These are phyloP conservation scores for Aristolochia contorta DNA, from an alignment of 164 flowering plant species.

Conservation along the genomic window DNA sequence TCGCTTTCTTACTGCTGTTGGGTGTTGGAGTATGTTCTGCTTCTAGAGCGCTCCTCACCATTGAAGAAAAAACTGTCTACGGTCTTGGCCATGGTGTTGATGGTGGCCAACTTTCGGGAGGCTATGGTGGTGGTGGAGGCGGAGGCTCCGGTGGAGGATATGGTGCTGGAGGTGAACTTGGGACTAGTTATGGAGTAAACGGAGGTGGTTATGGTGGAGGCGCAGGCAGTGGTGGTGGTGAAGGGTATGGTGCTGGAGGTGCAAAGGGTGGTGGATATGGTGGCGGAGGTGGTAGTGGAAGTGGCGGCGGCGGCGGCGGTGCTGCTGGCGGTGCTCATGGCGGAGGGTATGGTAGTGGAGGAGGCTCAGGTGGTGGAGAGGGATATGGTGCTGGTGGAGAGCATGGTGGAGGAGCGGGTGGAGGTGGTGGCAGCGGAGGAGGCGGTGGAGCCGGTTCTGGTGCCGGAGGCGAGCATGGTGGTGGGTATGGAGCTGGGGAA, in stretches of 20 bases:
- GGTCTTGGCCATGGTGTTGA: conserved; percentile 6
- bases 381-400: conserved; percentile 21
- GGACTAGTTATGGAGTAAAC: conserved; percentile 8
- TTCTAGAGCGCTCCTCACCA: conserved; percentile 20
- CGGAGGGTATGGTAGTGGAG: conserved; percentile 3
- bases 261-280: conserved; percentile 18
- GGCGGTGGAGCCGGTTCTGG: conserved; percentile 12
- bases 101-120: conserved; percentile 12
- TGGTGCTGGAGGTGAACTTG: conserved; percentile 27
- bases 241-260: conserved; percentile 14
- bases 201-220: conserved; percentile 11
- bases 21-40: conserved; percentile 18
- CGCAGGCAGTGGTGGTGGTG: conserved; percentile 9
- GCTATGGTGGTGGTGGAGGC: conserved; percentile 10
- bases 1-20: conserved; percentile 15
- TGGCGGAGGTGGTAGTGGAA: conserved; percentile 7
- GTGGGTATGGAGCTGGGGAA: conserved; percentile 15
- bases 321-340: conserved; percentile 1
- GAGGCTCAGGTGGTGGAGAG: conserved; percentile 4
- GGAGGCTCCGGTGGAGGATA: conserved; percentile 16
- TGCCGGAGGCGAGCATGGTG: conserved; percentile 13
- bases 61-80: conserved; percentile 9
- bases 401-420: conserved; percentile 21
- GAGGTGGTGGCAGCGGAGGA: conserved; percentile 8
- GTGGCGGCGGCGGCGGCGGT: conserved; percentile 4